A percentile compares a stretch with the other conserved stretches of the same genome.
Evolutionary conservation across 768 basidiomycete genomes (phyloP).

Genomic region (Mycena epipterygia): DNA sequence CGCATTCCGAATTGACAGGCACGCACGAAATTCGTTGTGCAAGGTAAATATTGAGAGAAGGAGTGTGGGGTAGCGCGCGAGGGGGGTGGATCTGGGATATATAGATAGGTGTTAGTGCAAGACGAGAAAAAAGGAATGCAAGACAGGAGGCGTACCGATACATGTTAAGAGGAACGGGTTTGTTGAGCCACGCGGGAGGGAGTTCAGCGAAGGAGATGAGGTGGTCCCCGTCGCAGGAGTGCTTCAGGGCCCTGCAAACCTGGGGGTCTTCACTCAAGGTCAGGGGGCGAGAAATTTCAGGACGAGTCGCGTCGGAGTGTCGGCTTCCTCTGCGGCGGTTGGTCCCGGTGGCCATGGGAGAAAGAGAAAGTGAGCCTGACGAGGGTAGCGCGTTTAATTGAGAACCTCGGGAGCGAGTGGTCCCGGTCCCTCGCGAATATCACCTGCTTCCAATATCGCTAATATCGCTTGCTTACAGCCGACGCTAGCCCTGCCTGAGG

Average conservation of each 20-base stretch:
- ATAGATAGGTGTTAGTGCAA: neutral
- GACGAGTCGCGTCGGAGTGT: no score
- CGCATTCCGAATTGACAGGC: no score
- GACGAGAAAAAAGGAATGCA: neutral
- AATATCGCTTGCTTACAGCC: no score
- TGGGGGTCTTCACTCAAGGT: neutral
- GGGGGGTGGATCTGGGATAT: neutral
- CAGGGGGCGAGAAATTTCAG: no score
- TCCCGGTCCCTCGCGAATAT: no score
- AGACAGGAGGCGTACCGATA: slow-evolving; percentile 9
- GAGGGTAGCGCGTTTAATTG: no score
- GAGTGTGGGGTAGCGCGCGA: neutral
- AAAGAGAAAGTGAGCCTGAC: no score
- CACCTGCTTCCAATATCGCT: no score
- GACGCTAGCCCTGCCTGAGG: no score
- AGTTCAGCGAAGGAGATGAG: slow-evolving; percentile 2
- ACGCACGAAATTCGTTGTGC: slow-evolving; percentile 47
- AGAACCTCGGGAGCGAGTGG: no score
- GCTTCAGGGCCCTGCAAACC: neutral
- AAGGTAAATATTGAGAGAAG: neutral
- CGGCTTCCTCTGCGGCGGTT: no score
- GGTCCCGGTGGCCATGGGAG: no score
- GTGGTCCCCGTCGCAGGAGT: neutral
- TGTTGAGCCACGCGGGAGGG: slow-evolving; percentile 7
- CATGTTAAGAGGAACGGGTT: neutral